Evolutionary conservation across 768 basidiomycete species (phyloP), one percentile per base, ranked within the genome.

Genomic region (Russula brevipes): DNA sequence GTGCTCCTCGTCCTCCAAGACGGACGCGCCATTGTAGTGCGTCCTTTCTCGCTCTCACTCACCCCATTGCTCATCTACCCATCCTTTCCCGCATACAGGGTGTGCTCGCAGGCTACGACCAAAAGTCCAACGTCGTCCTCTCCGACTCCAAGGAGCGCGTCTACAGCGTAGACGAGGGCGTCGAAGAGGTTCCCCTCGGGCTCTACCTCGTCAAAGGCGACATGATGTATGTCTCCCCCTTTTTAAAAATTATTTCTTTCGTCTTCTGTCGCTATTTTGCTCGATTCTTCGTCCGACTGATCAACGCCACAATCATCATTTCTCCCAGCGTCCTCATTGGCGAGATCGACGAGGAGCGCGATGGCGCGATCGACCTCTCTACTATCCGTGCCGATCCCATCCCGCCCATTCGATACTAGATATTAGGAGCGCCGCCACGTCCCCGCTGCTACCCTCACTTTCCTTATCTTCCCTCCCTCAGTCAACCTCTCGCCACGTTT

Each of bases 161-260:
- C 39, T 98, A 91, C 74, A 91, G 88, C 71, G 76, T 83, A 57
- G 97, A 99, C 16, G 91, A 91, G 70, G 89, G 90, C 45, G 94
- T 97, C 33, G 92, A 98, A 75, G 94, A 98, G 79, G 86, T 94
- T 10, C 90, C 93, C 0, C 80, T 98, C 31, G 97, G 97, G 0
- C 80, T 98, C 50, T 98, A 99, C 75, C 86, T 99, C 71, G 94
- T 99, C 72, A 94, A 98, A 70, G 97, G 97, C 3, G 97, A 99
- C 73, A 94, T 94, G 82, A 94, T 96, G 97, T 98, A 70, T 74
- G 93, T 85, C 44, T 44, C 11, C 31, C n/a, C 35, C 33, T 9
- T 30, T 16, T 42, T 19, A 30, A 19, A 8, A 10, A 3, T 5
- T 35, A n/a, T 14, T 33, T 11, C 19, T 2, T 35, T 16, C n/a